Conservation (phyloP, 2,329 filamentous ascomycete genomes). For the Epichloe amarillans region DNA sequence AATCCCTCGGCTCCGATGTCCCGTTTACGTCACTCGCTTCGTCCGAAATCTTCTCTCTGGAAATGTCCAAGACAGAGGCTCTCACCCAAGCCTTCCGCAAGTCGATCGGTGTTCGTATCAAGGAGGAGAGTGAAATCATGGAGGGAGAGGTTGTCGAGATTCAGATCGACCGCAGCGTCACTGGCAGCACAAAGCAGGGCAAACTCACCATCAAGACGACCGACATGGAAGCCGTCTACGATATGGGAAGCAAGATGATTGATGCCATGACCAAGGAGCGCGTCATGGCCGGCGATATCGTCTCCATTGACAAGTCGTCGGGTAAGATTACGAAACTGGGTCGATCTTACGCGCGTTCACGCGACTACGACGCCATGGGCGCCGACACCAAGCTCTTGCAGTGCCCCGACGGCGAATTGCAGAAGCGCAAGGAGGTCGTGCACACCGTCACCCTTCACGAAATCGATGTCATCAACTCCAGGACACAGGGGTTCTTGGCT, state of each 20-base stretch:
- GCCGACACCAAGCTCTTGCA: conserved; percentile 97
- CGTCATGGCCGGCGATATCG: conserved; percentile 95
- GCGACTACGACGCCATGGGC: conserved; percentile 98
- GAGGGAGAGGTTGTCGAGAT: conserved; percentile 99
- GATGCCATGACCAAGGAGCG: conserved; percentile 99
- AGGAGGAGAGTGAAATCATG: conserved; percentile 98
- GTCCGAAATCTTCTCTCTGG: conserved; percentile 94
- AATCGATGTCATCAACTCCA: conserved; percentile 98
- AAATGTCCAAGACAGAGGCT: conserved; percentile 99
- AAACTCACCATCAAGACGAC: conserved; percentile 99
- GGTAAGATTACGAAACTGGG: conserved; percentile 97
- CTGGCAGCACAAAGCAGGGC: conserved; percentile 92
- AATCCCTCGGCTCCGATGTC: conserved; percentile 85
- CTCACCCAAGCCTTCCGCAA: conserved; percentile 98
- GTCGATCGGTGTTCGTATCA: conserved; percentile 94
- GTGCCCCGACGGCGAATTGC: conserved; percentile 92
- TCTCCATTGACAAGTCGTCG: conserved; percentile 96
- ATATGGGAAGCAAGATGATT: conserved; percentile 99
- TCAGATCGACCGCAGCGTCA: conserved; percentile 93
- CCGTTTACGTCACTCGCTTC: conserved; percentile 93
- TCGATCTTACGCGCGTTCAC: conserved; percentile 82
- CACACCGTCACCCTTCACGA: conserved; percentile 96
- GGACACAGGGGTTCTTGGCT: conserved; percentile 94
- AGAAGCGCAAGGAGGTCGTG: conserved; percentile 92
- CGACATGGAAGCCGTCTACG: conserved; percentile 98